Evolutionary conservation across 2,329 filamentous ascomycete genomes (phyloP).

Genomic region (Geosmithia flava): DNA sequence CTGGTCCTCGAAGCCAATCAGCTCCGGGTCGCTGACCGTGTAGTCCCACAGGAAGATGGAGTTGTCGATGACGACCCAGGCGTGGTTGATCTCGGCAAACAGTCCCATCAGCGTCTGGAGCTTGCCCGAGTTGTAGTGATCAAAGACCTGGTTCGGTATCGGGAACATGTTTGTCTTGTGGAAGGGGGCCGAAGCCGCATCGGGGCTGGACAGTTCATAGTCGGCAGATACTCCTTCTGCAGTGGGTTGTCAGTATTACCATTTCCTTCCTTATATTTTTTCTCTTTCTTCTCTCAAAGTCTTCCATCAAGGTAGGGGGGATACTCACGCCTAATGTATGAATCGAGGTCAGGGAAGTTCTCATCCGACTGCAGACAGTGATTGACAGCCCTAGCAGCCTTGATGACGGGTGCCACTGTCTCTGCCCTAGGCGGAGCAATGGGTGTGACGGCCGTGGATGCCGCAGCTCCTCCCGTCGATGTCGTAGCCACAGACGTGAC

Average conservation of each 20-base stretch:
- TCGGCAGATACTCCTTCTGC: constrained; percentile 82
- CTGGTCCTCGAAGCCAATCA: constrained; percentile 87
- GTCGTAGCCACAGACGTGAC: background rate
- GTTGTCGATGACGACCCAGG: constrained; percentile 93
- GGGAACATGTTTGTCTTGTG: constrained; percentile 77
- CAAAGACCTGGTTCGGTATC: constrained; percentile 84
- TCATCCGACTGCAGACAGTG: constrained; percentile 63
- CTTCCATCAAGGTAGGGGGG: background rate
- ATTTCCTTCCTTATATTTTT: background rate
- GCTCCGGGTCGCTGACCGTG: constrained; percentile 77
- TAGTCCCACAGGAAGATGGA: constrained; percentile 97
- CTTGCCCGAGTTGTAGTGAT: constrained; percentile 80
- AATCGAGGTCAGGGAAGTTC: constrained; percentile 79
- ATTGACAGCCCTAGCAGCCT: constrained; percentile 76
- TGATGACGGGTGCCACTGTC: constrained; percentile 55
- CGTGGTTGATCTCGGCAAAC: constrained; percentile 88
- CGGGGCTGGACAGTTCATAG: constrained; percentile 63
- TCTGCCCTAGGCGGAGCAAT: constrained; percentile 16
- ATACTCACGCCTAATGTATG: constrained; percentile 72
- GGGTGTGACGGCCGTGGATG: background rate
- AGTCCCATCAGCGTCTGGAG: constrained; percentile 89
- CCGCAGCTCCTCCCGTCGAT: background rate
- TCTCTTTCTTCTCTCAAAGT: background rate
- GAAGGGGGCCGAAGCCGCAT: constrained; percentile 74
- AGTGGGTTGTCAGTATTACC: constrained; percentile 11